A percentile compares a stretch with the other conserved stretches of the same genome.
Evolutionary conservation across 75 land plant species (phyloP).

Genomic region (Ceratopteris richardii): DNA sequence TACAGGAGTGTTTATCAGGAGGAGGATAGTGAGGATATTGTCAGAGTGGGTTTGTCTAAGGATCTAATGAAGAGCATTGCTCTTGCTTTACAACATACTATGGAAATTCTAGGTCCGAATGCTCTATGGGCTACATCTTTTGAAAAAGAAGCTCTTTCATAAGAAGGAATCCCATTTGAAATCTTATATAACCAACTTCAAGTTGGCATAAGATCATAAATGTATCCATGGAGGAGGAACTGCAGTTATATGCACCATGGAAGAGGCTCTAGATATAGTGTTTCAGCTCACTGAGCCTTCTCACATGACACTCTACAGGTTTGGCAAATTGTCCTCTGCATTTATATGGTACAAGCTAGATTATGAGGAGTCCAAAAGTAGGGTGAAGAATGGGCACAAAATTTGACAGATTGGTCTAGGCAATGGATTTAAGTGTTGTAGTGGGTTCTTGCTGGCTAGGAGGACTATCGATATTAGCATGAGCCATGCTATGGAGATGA

Average conservation of each 20-base stretch:
- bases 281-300: conserved; percentile 44
- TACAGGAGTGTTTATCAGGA: too few relatives aligned
- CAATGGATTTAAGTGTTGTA: conserved; percentile 16
- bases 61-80: too few relatives aligned
- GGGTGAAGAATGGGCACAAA: conserved; percentile 36
- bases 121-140: too few relatives aligned
- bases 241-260: conserved; percentile 34
- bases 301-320: conserved; percentile 54
- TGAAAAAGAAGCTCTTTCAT: too few relatives aligned
- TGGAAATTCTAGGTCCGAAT: too few relatives aligned
- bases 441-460: conserved; percentile 20
- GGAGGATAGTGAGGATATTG: too few relatives aligned
- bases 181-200: conserved; percentile 32
- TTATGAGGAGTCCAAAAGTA: conserved; percentile 50
- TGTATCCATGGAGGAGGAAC: conserved; percentile 43
- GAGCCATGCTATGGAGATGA: too few relatives aligned
- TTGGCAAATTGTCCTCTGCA: conserved; percentile 47
- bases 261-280: conserved; percentile 28
- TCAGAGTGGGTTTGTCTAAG: too few relatives aligned
- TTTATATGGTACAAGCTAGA: conserved; percentile 46
- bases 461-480: too few relatives aligned
- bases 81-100: too few relatives aligned
- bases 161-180: not conserved
- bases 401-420: conserved; percentile 33
- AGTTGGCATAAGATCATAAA: conserved; percentile 34